Base-by-base conservation (phyloP, 2,329 filamentous ascomycete species). In the Talaromyces atroroseus region DNA sequence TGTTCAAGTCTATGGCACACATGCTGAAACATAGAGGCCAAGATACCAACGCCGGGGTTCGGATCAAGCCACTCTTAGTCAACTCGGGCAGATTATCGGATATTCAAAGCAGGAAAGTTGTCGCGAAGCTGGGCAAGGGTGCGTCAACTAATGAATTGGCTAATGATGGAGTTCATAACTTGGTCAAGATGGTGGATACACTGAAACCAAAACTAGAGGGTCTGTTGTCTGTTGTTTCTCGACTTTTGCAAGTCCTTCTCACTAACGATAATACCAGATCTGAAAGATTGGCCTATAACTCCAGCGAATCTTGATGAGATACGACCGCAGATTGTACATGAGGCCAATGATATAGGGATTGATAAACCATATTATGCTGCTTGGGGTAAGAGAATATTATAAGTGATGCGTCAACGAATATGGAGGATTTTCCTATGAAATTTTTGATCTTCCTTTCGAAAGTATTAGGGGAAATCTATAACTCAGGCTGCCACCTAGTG, bases 171-270 rank as follows among this genome's bases (percentile, higher is more conserved):
- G 4, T 54, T 12, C 48, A 40, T 16, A 54, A 54, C 40, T 23
- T 54, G 29, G 48, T 54, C 44, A 54, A 48, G 34, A 54, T 54
- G 52, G n/a, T 54, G 5, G 52, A 54, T 20, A 54, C 52, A 20
- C 12, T 54, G 32, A 54, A 48, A 40, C 52, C 52, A 18, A 54
- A 54, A 48, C 32, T 54, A 5, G 52, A 54, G 23, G 44, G 52
- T 54, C 29, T 2, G 52, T 48, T 5, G 2, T n/a, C 21, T 20
- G 3, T 48, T 47, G 29, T 34, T 20, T 12, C 2, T n/a, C 18
- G 36, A 3, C 16, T 40, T 40, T 11, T n/a, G 16, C 36, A 18
- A 40, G 18, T 18, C n/a, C 3, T 40, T 8, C 8, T 40, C 14
- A 29, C 29, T 54, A 44, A 54, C 8, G 29, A 26, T 10, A 2